Conservation (phyloP, 805 yeast species). For the Starmerella vaccinii region DNA sequence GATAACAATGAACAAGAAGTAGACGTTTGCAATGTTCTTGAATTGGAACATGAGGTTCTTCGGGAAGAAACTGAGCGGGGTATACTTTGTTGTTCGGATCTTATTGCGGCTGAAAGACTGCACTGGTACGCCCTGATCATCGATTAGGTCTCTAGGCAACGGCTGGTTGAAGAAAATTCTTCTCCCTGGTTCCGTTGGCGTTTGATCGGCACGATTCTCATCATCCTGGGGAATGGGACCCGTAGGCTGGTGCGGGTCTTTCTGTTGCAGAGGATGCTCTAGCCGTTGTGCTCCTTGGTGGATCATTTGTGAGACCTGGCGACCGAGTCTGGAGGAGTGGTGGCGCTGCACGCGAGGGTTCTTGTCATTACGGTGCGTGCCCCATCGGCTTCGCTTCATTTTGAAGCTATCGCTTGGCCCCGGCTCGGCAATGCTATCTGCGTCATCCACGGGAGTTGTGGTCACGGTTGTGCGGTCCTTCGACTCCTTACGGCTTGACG, state of each 20-base stretch:
- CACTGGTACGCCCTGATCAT: slow-evolving; percentile 52
- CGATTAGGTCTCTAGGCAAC: slow-evolving; percentile 39
- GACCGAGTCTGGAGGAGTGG: slow-evolving; percentile 12
- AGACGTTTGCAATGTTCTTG: slow-evolving; percentile 80
- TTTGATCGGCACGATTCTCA: background rate
- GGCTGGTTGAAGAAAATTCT: slow-evolving; percentile 42
- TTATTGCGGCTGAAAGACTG: slow-evolving; percentile 74
- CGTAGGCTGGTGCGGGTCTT: background rate
- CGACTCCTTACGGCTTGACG: background rate
- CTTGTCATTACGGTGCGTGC: slow-evolving; percentile 62
- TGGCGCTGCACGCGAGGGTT: slow-evolving; percentile 5
- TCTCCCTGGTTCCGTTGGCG: slow-evolving; percentile 26
- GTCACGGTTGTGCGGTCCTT: background rate
- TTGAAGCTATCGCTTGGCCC: slow-evolving; percentile 5
- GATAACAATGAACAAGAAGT: slow-evolving; percentile 70
- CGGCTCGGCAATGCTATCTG: slow-evolving; percentile 16
- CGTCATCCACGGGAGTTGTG: slow-evolving; percentile 1
- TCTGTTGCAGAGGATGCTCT: background rate
- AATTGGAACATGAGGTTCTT: slow-evolving; percentile 75
- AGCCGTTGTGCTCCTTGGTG: slow-evolving; percentile 10
- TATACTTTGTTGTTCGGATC: slow-evolving; percentile 91
- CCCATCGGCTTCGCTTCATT: slow-evolving; percentile 43
- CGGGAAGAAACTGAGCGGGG: slow-evolving; percentile 81
- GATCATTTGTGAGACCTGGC: slow-evolving; percentile 20
- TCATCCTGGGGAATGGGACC: background rate